phyloP scores from a whole-genome alignment of 2,329 filamentous ascomycete genomes.

The Venturia pyrina region DNA sequence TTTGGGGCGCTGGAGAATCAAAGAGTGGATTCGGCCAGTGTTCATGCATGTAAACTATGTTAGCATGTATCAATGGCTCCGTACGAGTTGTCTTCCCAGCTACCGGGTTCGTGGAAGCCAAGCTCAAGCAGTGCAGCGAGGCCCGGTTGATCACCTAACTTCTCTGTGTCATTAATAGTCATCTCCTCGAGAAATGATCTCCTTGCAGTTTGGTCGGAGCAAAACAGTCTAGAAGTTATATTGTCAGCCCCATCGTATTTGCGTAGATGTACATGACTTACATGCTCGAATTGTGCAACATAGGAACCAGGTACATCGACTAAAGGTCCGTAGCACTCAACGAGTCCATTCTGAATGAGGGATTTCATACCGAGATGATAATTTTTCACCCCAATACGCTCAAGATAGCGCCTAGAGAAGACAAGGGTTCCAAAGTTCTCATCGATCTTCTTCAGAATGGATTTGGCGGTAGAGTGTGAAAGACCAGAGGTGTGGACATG shows the following conservation, averaged over 20 bases:
- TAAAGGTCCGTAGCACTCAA: slow-evolving; percentile 82
- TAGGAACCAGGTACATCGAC: slow-evolving; percentile 90
- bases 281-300: slow-evolving; percentile 90
- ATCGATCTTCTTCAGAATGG: slow-evolving; percentile 77
- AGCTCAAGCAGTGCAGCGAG: not conserved
- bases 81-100: not conserved
- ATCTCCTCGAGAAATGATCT: slow-evolving; percentile 10
- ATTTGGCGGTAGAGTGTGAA: slow-evolving; percentile 59
- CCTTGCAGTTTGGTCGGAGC: slow-evolving; percentile 14
- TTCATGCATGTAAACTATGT: not conserved
- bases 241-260: not conserved
- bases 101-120: not conserved
- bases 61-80: too few relatives aligned
- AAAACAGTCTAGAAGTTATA: slow-evolving; percentile 10
- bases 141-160: not conserved
- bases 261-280: slow-evolving; percentile 38
- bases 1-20: not conserved
- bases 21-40: not conserved
- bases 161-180: slow-evolving; percentile 14
- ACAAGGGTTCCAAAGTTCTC: slow-evolving; percentile 93
- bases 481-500: slow-evolving; percentile 28
- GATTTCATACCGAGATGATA: slow-evolving; percentile 61
- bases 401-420: slow-evolving; percentile 82
- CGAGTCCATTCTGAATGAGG: slow-evolving; percentile 70
- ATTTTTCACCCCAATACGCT: slow-evolving; percentile 84